Evolutionary conservation across 352 stramenopile species (phyloP).

Genomic region (Phytophthora cactorum): DNA sequence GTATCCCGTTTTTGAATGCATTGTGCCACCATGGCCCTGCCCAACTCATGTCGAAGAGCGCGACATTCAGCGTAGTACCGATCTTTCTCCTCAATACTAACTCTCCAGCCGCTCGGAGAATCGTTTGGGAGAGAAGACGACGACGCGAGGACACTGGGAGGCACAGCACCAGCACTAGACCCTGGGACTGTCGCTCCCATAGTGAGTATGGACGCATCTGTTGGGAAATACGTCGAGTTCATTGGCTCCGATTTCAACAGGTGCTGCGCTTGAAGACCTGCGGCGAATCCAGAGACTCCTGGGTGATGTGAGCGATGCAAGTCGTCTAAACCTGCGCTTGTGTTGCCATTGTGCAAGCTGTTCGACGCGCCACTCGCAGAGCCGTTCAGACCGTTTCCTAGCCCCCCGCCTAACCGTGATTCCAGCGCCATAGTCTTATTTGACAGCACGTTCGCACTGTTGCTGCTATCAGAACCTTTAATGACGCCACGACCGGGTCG

Average conservation of each 20-base stretch:
- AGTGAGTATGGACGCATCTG: constrained; percentile 64
- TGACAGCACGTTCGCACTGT: constrained; percentile 78
- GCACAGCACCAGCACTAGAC: constrained; percentile 24
- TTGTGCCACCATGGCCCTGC: constrained; percentile 52
- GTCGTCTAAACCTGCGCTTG: constrained; percentile 30
- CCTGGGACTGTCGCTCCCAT: constrained; percentile 45
- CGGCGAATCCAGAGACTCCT: constrained; percentile 18
- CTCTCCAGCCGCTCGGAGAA: constrained; percentile 43
- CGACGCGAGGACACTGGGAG: constrained; percentile 35
- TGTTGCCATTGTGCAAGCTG: constrained; percentile 29
- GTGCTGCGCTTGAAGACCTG: constrained; percentile 32
- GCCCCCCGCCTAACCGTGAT: constrained; percentile 59
- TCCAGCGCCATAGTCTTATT: constrained; percentile 77
- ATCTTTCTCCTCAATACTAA: constrained; percentile 65
- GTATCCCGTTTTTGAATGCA: constrained; percentile 50
- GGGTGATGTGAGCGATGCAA: constrained; percentile 38
- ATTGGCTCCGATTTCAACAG: constrained; percentile 67
- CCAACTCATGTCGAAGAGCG: constrained; percentile 70
- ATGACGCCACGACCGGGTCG: constrained; percentile 52
- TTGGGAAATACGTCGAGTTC: constrained; percentile 73
- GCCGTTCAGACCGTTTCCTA: constrained; percentile 42
- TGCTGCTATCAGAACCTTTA: constrained; percentile 65
- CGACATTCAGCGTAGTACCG: constrained; percentile 74
- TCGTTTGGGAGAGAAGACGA: constrained; percentile 31
- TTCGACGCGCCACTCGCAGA: constrained; percentile 23